phyloP scores from a whole-genome alignment of 2,329 filamentous ascomycete species.

The Ascochyta lentis region DNA sequence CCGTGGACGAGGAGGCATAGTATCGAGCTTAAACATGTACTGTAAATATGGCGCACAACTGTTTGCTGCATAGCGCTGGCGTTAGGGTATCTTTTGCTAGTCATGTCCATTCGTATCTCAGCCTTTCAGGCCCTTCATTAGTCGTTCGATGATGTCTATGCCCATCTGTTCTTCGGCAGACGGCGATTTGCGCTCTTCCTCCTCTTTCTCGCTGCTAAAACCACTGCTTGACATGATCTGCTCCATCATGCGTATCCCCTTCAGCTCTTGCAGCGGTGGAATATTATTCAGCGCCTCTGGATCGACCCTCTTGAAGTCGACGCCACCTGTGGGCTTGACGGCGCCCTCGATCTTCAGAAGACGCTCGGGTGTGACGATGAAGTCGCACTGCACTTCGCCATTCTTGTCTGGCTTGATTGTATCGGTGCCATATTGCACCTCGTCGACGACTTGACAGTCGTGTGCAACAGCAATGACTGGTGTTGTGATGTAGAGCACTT shows the following conservation, averaged over 20 bases:
- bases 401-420: constrained; percentile 32
- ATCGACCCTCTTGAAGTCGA: constrained; percentile 50
- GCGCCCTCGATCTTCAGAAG: constrained; percentile 36
- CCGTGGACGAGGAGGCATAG: not conserved
- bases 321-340: constrained; percentile 45
- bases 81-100: not conserved
- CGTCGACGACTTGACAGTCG: constrained; percentile 52
- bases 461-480: constrained; percentile 50
- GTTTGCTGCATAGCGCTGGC: constrained; percentile 4
- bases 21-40: no score
- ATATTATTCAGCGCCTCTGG: constrained; percentile 50
- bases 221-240: constrained; percentile 38
- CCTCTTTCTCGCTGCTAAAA: constrained; percentile 15
- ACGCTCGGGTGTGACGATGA: constrained; percentile 48
- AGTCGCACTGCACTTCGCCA: constrained; percentile 53
- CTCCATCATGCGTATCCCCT: constrained; percentile 47
- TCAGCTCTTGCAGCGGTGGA: constrained; percentile 44
- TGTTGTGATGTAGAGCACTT: constrained; percentile 34
- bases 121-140: constrained; percentile 40
- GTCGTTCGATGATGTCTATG: constrained; percentile 41
- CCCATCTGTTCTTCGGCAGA: constrained; percentile 42
- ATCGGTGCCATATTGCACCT: constrained; percentile 30
- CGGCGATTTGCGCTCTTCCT: constrained; percentile 9
- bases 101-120: not conserved
- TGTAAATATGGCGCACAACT: not conserved